Percentiles rank a stretch among this genome's conserved stretches.
phyloP scores from a whole-genome alignment of 83 land plant species.

The Diphasiastrum complanatum region DNA sequence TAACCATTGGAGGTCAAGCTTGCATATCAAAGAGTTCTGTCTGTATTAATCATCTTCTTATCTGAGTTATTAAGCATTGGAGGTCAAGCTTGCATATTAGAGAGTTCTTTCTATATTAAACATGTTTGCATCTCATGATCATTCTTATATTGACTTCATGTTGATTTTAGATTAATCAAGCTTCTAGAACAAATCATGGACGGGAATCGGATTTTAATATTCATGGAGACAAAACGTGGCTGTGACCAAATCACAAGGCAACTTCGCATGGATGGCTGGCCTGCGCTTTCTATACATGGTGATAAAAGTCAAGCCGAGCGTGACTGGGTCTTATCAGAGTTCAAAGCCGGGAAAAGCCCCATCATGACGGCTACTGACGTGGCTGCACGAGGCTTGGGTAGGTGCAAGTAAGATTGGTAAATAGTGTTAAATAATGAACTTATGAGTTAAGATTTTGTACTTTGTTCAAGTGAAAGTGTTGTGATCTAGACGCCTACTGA shows the following conservation, averaged over 20 bases:
- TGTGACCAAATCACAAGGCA: conserved; percentile 88
- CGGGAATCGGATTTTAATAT: conserved; percentile 77
- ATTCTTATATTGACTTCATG: too few species aligned
- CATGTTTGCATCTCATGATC: too few species aligned
- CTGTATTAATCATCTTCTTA: too few species aligned
- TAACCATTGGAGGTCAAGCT: too few species aligned
- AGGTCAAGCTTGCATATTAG: too few species aligned
- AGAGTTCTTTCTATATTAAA: too few species aligned
- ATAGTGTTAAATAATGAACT: neutral
- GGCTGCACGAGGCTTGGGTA: conserved; percentile 98
- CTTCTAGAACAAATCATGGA: conserved; percentile 89
- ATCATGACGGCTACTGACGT: conserved; percentile 99
- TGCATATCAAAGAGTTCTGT: too few species aligned
- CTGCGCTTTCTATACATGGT: conserved; percentile 96
- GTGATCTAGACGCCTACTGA: too few species aligned
- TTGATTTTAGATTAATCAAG: conserved; percentile 45
- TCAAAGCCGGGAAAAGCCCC: conserved; percentile 90
- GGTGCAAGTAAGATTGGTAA: conserved; percentile 22
- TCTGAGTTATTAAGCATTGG: too few species aligned
- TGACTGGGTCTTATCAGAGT: conserved; percentile 97
- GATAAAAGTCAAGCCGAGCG: conserved; percentile 98
- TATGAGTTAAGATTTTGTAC: neutral
- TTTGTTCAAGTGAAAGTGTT: neutral
- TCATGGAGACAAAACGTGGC: conserved; percentile 93
- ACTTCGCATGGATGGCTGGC: conserved; percentile 97